A percentile compares a stretch with the other conserved stretches of the same genome.
These are phyloP conservation scores for Gossypium gossypioides DNA, from an alignment of 441 rosid genomes.

Conservation along the genomic window DNA sequence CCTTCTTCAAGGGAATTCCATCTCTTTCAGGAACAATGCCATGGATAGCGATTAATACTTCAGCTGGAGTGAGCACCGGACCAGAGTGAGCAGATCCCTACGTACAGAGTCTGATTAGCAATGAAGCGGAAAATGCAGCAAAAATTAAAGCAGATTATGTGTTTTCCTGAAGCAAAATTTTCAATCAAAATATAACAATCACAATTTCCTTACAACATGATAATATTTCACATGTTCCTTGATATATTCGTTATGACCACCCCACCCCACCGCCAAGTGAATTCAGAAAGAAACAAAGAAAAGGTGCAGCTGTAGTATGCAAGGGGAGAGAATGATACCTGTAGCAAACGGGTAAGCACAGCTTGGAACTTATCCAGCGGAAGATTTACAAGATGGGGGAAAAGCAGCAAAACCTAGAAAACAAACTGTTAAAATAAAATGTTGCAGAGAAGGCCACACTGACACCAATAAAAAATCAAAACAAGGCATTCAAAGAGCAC, in stretches of 20 bases:
- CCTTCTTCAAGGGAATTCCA: constrained; percentile 92
- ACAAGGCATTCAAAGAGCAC: neutral
- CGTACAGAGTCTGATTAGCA: constrained; percentile 9
- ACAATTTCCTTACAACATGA: neutral
- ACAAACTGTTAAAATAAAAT: constrained; percentile 14
- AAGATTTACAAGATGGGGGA: constrained; percentile 79
- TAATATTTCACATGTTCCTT: neutral
- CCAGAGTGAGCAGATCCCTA: constrained; percentile 76
- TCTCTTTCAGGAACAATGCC: constrained; percentile 87
- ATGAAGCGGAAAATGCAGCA: constrained; percentile 13
- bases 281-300: neutral
- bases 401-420: constrained; percentile 56
- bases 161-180: neutral
- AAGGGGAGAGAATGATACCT: constrained; percentile 41
- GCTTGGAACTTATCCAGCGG: constrained; percentile 72
- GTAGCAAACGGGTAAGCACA: constrained; percentile 62
- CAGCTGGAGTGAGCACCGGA: constrained; percentile 70
- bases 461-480: neutral
- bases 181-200: neutral
- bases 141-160: constrained; percentile 2
- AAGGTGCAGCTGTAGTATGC: neutral
- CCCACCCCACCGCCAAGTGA: neutral
- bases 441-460: constrained; percentile 6
- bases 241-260: neutral
- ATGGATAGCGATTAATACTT: constrained; percentile 80